Percentiles rank a stretch among this genome's conserved stretches.
phyloP scores from a whole-genome alignment of 208 protist species.

The Crithidia sp. region DNA sequence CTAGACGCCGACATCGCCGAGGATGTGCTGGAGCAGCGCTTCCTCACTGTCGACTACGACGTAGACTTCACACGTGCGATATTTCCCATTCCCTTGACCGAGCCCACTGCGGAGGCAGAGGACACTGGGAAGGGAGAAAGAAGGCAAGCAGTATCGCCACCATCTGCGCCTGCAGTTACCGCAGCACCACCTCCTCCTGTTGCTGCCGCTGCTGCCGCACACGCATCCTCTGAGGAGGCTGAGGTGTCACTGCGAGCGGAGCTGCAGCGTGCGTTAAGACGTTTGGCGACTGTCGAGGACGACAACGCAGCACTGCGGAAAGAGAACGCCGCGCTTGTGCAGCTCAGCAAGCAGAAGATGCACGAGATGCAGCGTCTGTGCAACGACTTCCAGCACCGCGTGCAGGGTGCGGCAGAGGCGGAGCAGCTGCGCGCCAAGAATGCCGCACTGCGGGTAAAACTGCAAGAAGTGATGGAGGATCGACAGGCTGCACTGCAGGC shows the following conservation, averaged over 20 bases:
- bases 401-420: constrained; percentile 45
- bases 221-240: background rate
- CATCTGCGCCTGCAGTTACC: background rate
- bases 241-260: constrained; percentile 17
- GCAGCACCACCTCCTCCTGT: background rate
- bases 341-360: constrained; percentile 83
- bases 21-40: constrained; percentile 55
- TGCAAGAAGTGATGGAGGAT: constrained; percentile 50
- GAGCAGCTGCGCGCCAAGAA: constrained; percentile 58
- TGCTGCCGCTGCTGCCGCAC: background rate
- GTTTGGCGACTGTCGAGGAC: constrained; percentile 21
- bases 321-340: constrained; percentile 68
- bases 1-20: constrained; percentile 43
- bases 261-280: constrained; percentile 16
- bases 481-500: constrained; percentile 38
- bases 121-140: background rate
- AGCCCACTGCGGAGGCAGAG: background rate
- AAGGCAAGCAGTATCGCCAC: too few species aligned
- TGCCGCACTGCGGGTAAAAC: constrained; percentile 42
- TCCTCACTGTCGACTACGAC: constrained; percentile 86
- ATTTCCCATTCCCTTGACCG: constrained; percentile 74
- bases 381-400: constrained; percentile 67
- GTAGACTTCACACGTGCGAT: constrained; percentile 89
- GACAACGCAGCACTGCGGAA: constrained; percentile 68
- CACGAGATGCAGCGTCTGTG: constrained; percentile 85